A percentile compares a stretch with the other conserved stretches of the same genome.
These are phyloP conservation scores for Ajuga chamaepitys DNA, from an alignment of 257 asterid species.

Conservation along the genomic window DNA sequence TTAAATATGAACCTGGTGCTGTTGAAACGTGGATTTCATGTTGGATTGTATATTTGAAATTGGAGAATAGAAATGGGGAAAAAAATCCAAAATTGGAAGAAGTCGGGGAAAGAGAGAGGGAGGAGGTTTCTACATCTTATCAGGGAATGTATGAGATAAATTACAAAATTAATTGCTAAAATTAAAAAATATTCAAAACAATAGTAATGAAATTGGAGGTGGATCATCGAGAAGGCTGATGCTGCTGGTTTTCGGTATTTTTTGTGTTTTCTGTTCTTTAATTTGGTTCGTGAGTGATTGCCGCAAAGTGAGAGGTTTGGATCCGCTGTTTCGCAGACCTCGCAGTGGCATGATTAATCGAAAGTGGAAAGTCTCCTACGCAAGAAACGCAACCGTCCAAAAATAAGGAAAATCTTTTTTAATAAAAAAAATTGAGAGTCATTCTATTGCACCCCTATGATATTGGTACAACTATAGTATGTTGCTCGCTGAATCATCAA, in stretches of 20 bases:
- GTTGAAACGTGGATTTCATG: slow-evolving; percentile 6
- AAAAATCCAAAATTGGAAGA: background rate
- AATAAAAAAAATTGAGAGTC: too few relatives aligned
- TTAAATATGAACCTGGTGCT: background rate
- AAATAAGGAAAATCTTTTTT: too few relatives aligned
- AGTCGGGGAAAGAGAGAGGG: background rate
- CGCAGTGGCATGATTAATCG: too few relatives aligned
- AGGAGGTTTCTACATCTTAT: background rate
- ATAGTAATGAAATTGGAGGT: background rate
- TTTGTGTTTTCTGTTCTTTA: background rate
- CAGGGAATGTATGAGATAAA: background rate
- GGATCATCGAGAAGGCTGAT: background rate
- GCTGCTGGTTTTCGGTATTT: background rate
- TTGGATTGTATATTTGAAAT: background rate
- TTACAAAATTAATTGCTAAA: background rate
- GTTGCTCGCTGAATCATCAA: too few relatives aligned
- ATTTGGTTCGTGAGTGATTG: slow-evolving; percentile 2
- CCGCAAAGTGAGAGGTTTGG: slow-evolving; percentile 3
- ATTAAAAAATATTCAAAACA: too few relatives aligned
- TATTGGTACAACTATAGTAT: too few relatives aligned
- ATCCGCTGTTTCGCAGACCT: slow-evolving; percentile 5
- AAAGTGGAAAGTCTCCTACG: too few relatives aligned
- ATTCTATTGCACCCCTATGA: too few relatives aligned
- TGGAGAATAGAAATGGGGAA: background rate
- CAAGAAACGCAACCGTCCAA: too few relatives aligned